Base-by-base conservation (phyloP, 176 grass and related monocot genomes). In the Triticum turgidum region DNA sequence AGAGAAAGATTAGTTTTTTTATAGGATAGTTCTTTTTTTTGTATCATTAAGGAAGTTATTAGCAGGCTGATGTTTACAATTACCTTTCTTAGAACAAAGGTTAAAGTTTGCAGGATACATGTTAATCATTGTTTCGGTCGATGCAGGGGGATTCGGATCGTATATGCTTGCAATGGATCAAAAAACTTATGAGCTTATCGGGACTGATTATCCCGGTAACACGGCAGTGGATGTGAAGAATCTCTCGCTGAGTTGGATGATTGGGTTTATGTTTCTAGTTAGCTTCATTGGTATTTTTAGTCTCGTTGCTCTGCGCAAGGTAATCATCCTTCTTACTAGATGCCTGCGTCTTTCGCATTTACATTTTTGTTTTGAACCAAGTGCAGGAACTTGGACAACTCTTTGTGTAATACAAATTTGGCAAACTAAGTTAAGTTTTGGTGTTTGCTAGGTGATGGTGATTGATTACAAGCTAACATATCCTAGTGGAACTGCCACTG, bases 161-260 rank as follows among this genome's bases (percentile, higher is more conserved):
- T 93, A 95, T 85, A 91, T 98, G 88, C 83, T 95, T 74, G 88
- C 96, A 2, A 98, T 98, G 95, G 89, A 98, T 89, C 89, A 92
- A 69, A 90, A 58, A 77, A 95, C 93, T 6, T 95, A 98, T 20
- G 95, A 98, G 45, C 86, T 98, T 84, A 93, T 98, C 4, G 95
- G 93, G 83, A 33, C 65, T 25, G 89, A 98, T 88, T 98, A 92
- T 81, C 91, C 96, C 66, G 96, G 96, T 69, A 98, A 98, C 84
- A 89, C 81, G 71, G 88, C 93, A 0, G 86, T 87, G 49, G 96
- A 98, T 93, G 91, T 98, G 68, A 98, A 91, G 83, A 95, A 93
- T 82, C 93, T 86, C 69, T 92, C 93, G 1, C 80, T 98, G 35
- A 85, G 86, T 38, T 98, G 91, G 96, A 95, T 98, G 93, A 95